Evolutionary conservation across 2,329 filamentous ascomycete species (phyloP), one percentile per base, ranked within the genome.

Genomic region (Botrytis deweyae): DNA sequence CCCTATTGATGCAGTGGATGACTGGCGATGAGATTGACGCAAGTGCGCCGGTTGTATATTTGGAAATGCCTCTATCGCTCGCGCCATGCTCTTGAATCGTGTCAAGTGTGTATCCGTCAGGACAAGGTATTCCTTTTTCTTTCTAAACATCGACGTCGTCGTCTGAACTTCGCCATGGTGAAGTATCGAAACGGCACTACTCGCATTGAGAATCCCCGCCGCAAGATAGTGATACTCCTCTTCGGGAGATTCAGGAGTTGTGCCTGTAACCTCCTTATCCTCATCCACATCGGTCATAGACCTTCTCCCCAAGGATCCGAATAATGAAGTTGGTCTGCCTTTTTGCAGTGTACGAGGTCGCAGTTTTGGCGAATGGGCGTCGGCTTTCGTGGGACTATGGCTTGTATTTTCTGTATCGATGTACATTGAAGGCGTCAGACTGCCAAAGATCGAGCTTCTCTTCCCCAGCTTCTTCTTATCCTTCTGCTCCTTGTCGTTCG

Each of bases 121-220:
- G 22, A 93, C 91, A 72, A 93, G 83, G 78, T 91, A 93, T 80
- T 93, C 90, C 81, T 87, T 91, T 83, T 90, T 92, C 83, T 92
- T 92, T 80, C 90, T 85, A 82, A 92, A 91, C 86, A 93, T 88
- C 74, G 88, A 88, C 73, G 88, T 90, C 67, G 89, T 89, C 20
- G 89, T 92, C 81, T 93, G 90, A 25, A 92, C 88, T 79, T 92
- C 91, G 55, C 91, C 91, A 82, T 92, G 88, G 76, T 90, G 87
- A 55, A 92, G 82, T 33, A 92, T 88, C 44, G 84, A 82, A 42
- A 75, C 76, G n/a, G 70, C 71, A 20, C 73, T 72, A 8, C 67
- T 70, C n/a, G 74, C 72, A 40, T 71, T 67, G 16, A 75, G 74
- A 22, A 75, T 62, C 16, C 73, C 52, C 18, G 72, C 42, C 3